These are phyloP conservation scores for Myxozyma monticola DNA, from an alignment of 805 yeast species.

Conservation along the genomic window DNA sequence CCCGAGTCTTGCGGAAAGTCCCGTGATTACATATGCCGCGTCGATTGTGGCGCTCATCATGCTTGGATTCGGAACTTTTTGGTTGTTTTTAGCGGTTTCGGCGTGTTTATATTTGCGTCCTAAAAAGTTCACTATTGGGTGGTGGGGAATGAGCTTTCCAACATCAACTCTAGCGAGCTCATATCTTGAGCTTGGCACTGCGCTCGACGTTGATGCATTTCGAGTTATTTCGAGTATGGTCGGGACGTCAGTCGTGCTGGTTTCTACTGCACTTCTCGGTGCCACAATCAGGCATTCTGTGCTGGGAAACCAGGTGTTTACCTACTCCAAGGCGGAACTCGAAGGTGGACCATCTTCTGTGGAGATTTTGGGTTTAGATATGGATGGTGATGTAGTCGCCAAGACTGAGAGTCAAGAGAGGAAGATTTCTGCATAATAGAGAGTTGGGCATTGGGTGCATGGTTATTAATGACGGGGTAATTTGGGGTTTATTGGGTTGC, in stretches of 20 bases:
- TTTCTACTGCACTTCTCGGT: too few species aligned
- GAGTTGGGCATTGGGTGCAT: too few species aligned
- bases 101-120: conserved; percentile 5
- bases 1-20: not conserved
- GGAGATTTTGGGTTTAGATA: too few species aligned
- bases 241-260: not conserved
- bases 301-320: too few species aligned
- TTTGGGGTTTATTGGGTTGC: too few species aligned
- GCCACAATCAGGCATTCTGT: too few species aligned
- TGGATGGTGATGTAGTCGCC: too few species aligned
- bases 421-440: too few species aligned
- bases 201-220: conserved; percentile 1
- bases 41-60: not conserved
- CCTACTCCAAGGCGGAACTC: too few species aligned
- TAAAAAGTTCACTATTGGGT: not conserved
- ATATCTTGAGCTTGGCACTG: not conserved
- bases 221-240: not conserved
- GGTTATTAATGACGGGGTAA: too few species aligned
- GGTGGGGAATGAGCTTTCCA: conserved; percentile 16
- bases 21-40: conserved; percentile 2
- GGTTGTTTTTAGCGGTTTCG: conserved; percentile 5
- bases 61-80: conserved; percentile 6
- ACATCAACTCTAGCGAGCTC: conserved; percentile 2
- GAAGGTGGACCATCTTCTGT: too few species aligned
- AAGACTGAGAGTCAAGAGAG: too few species aligned